Base-by-base conservation (phyloP, 805 yeast species). In the Hanseniaspora pseudoguilliermondii region DNA sequence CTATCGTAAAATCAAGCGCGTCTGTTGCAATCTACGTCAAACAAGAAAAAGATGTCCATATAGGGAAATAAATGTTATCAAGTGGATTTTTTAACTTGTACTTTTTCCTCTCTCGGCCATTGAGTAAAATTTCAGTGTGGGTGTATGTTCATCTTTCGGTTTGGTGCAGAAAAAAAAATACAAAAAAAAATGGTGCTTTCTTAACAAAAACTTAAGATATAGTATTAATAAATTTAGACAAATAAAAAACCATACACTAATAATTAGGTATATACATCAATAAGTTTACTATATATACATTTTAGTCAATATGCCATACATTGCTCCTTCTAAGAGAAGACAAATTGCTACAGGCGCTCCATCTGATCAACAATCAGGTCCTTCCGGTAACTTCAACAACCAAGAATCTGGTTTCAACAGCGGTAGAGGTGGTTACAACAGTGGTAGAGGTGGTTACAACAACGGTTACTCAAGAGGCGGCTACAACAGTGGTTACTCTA, bases 261-360 rank as follows among this genome's bases (percentile, higher is more conserved):
- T 27, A 35, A 52, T 44, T 27, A 27, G 10, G 38, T 44, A 51
- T 25, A 32, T 10, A 51, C 29, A 44, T 32, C 47, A 54, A 10
- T 20, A 42, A 40, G 21, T 34, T 38, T 13, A 47, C 42, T 32
- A 32, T 32, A 32, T 6, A 32, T 32, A 32, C 13, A 32, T n/a
- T 41, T 23, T 20, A 47, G 20, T 13, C 18, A 55, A 49, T 25
- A 56, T 56, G 58, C 52, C 54, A 47, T 50, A 66, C 48, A 75
- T 75, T 69, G 78, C 75, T 57, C 80, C 79, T 59, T 80, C 80
- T 57, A 72, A 65, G 71, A 77, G 63, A 69, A 62, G 65, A 62
- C 59, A 61, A 29, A 54, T 43, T 54, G 57, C 36, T 49, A 54
- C 23, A 21, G 60, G 60, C 59, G 60, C 55, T 52, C 29, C 47